phyloP scores from a whole-genome alignment of 2,329 filamentous ascomycete genomes.

The Didymella pinodella region DNA sequence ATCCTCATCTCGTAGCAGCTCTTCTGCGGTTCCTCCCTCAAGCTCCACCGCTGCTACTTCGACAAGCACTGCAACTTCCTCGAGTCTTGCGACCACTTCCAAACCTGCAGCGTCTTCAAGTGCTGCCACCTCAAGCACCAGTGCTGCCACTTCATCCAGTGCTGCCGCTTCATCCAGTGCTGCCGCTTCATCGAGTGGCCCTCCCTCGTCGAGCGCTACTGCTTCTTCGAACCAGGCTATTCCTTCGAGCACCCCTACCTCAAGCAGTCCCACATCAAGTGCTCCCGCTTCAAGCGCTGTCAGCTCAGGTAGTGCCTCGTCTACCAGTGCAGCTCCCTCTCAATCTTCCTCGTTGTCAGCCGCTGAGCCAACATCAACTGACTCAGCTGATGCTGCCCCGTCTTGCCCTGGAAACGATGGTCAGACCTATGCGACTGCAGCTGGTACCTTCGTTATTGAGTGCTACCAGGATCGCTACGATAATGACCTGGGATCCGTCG shows the following conservation, averaged over 20 bases:
- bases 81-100: neutral
- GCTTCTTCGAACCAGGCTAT: neutral
- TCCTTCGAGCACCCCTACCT: neutral
- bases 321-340: neutral
- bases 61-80: neutral
- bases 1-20: neutral
- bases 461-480: slow-evolving; percentile 7
- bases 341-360: neutral
- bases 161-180: slow-evolving; percentile 1
- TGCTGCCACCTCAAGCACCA: neutral
- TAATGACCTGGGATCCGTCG: slow-evolving; percentile 3
- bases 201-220: neutral
- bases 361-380: slow-evolving; percentile 1
- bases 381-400: neutral
- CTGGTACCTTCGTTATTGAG: slow-evolving; percentile 1
- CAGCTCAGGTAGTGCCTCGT: neutral
- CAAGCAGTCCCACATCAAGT: neutral
- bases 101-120: neutral
- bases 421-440: slow-evolving; percentile 1
- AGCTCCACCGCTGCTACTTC: neutral
- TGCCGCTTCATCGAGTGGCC: neutral
- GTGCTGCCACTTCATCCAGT: slow-evolving; percentile 1
- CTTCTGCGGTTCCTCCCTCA: neutral
- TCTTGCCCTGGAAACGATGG: slow-evolving; percentile 11
- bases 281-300: neutral